Evolutionary conservation across 257 asterid species (phyloP), one percentile per base, ranked within the genome.

Genomic region (Gynochthodes officinalis): DNA sequence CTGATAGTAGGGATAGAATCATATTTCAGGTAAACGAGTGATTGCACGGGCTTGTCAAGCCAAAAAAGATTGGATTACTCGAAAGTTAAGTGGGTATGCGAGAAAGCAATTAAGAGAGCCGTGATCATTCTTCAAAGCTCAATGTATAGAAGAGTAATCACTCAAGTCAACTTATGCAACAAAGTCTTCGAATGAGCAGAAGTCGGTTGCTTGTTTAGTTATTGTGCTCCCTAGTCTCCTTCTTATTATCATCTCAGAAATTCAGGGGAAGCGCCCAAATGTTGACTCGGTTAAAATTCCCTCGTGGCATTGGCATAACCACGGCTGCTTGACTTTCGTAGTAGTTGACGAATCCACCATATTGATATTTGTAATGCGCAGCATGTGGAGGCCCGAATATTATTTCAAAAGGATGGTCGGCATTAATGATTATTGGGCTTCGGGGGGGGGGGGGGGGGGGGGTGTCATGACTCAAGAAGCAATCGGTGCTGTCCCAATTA

Each of bases 1-100:
- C 49, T 53, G 77, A 58, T 64, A 72, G 23, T 23, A 63, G 42
- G 32, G 55, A 67, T 59, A 52, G 13, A 48, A 5, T 27, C 78
- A 75, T 75, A 9, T 57, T 55, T 54, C 6, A 33, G 59, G 54
- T 64, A 13, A 33, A 0, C 25, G 11, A 7, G 16, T 28, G 27
- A 53, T 23, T 49, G 72, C 23, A 50, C 5, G 1, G 7, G 2
- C 3, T 2, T 2, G n/a, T n/a, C n/a, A n/a, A 52, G 35, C 46
- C 49, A 1, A 35, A 1, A 35, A 18, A 67, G 58, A 48, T 46
- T 5, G 44, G 55, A 70, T 37, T 35, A 33, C 25, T 48, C n/a
- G 11, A 12, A 46, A 7, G 25, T 50, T 21, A 48, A 16, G 21
- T 1, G n/a, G n/a, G 6, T 1, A 48, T 48, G 1, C 15, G 54